A percentile compares a stretch with the other conserved stretches of the same genome.
These are phyloP conservation scores for Bipolaris cookei DNA, from an alignment of 2,329 filamentous ascomycete genomes.

Conservation along the genomic window DNA sequence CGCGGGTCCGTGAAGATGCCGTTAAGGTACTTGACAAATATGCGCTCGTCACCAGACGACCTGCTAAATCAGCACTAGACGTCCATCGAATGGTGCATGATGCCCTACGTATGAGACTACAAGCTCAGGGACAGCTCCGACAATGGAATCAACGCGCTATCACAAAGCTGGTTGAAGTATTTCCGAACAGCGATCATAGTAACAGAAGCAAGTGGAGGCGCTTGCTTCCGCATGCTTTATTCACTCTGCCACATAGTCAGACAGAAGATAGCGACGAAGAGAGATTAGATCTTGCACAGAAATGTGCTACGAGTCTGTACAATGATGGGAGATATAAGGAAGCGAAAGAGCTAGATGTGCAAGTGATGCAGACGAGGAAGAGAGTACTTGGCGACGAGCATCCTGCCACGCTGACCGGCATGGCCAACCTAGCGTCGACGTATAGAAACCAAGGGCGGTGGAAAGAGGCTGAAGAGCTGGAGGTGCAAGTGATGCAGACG, in stretches of 20 bases:
- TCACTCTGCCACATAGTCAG: background rate
- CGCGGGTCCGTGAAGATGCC: too few species aligned
- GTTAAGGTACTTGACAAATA: conserved; percentile 13
- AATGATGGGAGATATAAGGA: background rate
- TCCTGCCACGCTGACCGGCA: too few species aligned
- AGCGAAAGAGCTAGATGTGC: too few species aligned
- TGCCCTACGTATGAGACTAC: conserved; percentile 11
- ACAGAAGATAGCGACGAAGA: background rate
- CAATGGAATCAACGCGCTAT: conserved; percentile 16
- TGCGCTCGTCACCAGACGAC: conserved; percentile 18
- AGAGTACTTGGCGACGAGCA: too few species aligned
- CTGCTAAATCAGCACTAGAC: conserved; percentile 17
- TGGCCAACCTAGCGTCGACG: too few species aligned
- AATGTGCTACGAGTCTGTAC: background rate
- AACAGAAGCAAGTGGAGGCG: background rate
- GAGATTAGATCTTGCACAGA: background rate
- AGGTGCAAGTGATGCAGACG: background rate
- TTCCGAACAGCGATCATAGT: background rate
- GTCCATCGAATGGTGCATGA: conserved; percentile 22
- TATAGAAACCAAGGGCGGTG: too few species aligned
- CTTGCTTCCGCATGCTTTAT: background rate
- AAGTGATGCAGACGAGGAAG: too few species aligned
- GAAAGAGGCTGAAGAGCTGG: background rate
- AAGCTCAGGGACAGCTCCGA: conserved; percentile 4
- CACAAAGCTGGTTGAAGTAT: conserved; percentile 4